phyloP scores from a whole-genome alignment of 2,329 filamentous ascomycete genomes.

The Paramyrothecium sp. region DNA sequence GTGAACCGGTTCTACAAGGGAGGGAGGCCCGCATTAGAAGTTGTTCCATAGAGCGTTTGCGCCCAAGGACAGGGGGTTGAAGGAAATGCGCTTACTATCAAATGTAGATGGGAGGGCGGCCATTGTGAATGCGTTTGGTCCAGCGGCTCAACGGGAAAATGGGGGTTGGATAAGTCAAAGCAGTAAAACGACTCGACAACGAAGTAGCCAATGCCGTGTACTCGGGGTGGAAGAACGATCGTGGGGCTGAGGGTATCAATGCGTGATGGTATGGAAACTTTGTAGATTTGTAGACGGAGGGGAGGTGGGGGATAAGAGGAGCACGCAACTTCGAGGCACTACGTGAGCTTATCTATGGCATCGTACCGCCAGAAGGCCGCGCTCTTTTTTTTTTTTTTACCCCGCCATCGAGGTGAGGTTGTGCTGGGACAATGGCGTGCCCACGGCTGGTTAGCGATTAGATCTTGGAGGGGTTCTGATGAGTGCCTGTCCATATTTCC shows the following conservation, averaged over 20 bases:
- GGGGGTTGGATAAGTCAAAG: background rate
- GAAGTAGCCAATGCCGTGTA: too few species aligned
- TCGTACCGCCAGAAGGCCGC: slow-evolving; percentile 4
- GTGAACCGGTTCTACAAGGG: slow-evolving; percentile 61
- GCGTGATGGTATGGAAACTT: background rate
- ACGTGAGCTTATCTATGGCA: too few species aligned
- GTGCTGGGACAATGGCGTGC: background rate
- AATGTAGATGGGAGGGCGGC: slow-evolving; percentile 55
- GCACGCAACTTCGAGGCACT: slow-evolving; percentile 1
- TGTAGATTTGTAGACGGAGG: background rate
- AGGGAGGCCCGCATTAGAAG: slow-evolving; percentile 10
- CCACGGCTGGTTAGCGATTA: background rate
- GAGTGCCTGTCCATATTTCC: background rate
- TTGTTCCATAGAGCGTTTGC: background rate
- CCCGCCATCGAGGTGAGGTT: slow-evolving; percentile 19
- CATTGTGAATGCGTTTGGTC: slow-evolving; percentile 33
- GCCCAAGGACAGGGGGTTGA: slow-evolving; percentile 2
- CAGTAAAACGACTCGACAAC: too few species aligned
- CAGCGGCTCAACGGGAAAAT: background rate
- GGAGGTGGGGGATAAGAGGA: slow-evolving; percentile 5
- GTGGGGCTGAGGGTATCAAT: background rate
- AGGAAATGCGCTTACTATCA: slow-evolving; percentile 45
- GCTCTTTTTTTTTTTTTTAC: slow-evolving; percentile 12
- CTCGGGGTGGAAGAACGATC: background rate
- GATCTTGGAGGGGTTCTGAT: background rate